Conservation (phyloP, 2,329 filamentous ascomycete species). For the Beauveria australis region DNA sequence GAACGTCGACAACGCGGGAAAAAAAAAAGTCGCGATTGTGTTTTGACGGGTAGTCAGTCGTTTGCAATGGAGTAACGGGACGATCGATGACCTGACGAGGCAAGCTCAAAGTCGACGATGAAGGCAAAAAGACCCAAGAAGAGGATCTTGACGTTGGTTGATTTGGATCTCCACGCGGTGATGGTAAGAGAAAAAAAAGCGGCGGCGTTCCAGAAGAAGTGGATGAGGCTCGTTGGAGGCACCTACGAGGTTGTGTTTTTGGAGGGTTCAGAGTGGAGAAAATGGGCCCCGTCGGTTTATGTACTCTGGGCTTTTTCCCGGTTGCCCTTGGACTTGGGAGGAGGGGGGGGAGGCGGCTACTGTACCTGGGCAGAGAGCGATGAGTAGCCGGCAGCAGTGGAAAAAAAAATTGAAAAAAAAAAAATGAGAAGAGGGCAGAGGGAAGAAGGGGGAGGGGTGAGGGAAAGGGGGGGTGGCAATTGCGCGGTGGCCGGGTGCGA, state of each 20-base stretch:
- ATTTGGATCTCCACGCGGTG: constrained; percentile 7
- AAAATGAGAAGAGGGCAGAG: constrained; percentile 7
- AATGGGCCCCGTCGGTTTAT: constrained; percentile 10
- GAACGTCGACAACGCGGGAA: not conserved
- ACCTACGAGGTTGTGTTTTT: constrained; percentile 12
- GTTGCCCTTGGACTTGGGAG: constrained; percentile 3
- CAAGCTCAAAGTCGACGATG: not conserved
- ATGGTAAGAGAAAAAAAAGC: constrained; percentile 10
- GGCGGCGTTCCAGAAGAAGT: constrained; percentile 12
- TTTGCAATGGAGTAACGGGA: not conserved
- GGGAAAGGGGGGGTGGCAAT: not conserved
- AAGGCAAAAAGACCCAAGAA: not conserved
- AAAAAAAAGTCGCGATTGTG: not conserved
- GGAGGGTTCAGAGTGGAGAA: constrained; percentile 14
- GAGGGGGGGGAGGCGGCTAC: constrained; percentile 1
- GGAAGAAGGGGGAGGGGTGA: not conserved
- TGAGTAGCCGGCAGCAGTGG: constrained; percentile 4
- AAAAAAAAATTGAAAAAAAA: not conserved
- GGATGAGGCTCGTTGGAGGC: constrained; percentile 13
- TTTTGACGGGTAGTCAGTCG: not conserved
- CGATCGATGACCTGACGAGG: not conserved
- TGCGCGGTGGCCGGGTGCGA: constrained; percentile 6
- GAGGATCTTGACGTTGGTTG: constrained; percentile 9
- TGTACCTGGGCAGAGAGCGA: constrained; percentile 3
- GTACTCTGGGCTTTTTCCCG: constrained; percentile 10